Conservation (phyloP, 2,329 filamentous ascomycete genomes). For the Aureobasidium leucospermi region DNA sequence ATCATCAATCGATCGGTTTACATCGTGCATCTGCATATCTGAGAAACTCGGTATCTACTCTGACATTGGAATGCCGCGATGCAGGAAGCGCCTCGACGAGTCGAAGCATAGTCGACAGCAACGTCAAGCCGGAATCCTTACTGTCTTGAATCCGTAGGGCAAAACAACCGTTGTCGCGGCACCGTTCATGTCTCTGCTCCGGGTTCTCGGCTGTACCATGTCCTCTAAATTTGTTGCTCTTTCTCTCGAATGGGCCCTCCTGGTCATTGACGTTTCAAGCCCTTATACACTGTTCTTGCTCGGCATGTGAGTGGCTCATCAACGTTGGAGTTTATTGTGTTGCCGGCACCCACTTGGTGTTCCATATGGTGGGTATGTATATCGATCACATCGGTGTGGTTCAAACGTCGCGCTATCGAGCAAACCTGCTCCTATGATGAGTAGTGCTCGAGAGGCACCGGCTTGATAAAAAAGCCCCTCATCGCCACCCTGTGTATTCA, state of each 20-base stretch:
- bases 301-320: not conserved
- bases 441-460: not conserved
- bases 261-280: not conserved
- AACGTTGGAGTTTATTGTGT: not conserved
- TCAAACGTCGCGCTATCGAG: slow-evolving; percentile 6
- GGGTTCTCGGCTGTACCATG: not conserved
- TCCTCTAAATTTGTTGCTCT: not conserved
- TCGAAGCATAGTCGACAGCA: not conserved
- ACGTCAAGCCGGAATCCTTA: not conserved
- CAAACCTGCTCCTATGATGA: not conserved
- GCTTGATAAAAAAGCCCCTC: not conserved
- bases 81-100: too few species aligned
- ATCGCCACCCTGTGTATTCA: not conserved
- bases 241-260: not conserved
- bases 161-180: not conserved
- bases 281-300: not conserved
- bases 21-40: too few species aligned
- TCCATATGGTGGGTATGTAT: not conserved
- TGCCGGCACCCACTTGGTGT: not conserved
- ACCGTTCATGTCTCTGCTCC: not conserved
- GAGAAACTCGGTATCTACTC: too few species aligned
- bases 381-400: not conserved
- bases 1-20: too few species aligned
- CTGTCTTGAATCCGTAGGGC: too few species aligned
- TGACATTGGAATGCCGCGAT: too few species aligned